phyloP scores from a whole-genome alignment of 345 rosid species.

The Psidium guajava region DNA sequence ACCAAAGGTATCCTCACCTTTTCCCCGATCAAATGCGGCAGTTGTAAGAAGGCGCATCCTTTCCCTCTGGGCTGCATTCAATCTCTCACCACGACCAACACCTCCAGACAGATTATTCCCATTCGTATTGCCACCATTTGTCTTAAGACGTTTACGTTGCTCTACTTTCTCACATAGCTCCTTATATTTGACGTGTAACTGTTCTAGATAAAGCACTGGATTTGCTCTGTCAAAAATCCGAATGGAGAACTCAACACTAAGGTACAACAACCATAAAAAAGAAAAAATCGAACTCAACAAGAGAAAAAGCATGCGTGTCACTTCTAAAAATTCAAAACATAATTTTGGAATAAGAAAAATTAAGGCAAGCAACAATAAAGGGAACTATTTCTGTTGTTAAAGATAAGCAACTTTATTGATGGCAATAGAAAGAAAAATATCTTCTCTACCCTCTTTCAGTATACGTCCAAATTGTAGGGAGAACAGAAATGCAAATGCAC shows the following conservation, averaged over 20 bases:
- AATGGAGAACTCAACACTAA: background rate
- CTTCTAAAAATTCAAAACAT: background rate
- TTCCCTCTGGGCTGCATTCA: slow-evolving; percentile 91
- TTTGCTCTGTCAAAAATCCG: slow-evolving; percentile 44
- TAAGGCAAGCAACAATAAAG: background rate
- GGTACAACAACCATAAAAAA: background rate
- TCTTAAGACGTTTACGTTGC: slow-evolving; percentile 73
- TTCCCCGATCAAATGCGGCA: slow-evolving; percentile 96
- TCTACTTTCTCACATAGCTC: slow-evolving; percentile 74
- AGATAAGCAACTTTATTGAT: background rate
- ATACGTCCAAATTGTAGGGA: background rate
- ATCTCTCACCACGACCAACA: slow-evolving; percentile 92
- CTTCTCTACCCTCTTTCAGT: background rate
- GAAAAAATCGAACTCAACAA: background rate
- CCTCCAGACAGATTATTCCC: slow-evolving; percentile 62
- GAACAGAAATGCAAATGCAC: background rate
- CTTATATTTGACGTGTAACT: slow-evolving; percentile 59
- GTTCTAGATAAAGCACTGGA: slow-evolving; percentile 73
- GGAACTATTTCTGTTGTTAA: background rate
- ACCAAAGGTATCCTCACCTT: slow-evolving; percentile 90
- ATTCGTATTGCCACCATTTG: slow-evolving; percentile 64
- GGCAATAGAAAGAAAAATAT: background rate
- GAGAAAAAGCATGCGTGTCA: background rate
- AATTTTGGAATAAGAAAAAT: background rate
- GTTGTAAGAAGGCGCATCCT: slow-evolving; percentile 93